Conservation (phyloP, 2,329 filamentous ascomycete genomes). For the Aspergillus tanneri region DNA sequence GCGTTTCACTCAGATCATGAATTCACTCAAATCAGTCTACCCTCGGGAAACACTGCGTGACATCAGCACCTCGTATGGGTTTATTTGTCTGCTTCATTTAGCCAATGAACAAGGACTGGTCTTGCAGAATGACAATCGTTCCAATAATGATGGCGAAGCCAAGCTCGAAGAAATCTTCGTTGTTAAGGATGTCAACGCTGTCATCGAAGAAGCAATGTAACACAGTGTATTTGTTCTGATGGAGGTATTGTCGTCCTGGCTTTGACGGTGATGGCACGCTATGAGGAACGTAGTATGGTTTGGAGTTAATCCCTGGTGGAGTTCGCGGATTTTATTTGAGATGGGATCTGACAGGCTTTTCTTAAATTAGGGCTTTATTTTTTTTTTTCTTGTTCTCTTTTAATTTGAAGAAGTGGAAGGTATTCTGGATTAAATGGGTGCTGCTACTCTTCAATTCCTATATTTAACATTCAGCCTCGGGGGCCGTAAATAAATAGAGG, state of each 20-base stretch:
- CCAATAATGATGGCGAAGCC: slow-evolving; percentile 26
- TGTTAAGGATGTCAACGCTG: slow-evolving; percentile 39
- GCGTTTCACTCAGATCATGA: slow-evolving; percentile 90
- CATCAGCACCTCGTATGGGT: slow-evolving; percentile 90
- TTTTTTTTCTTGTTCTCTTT: slow-evolving; percentile 1
- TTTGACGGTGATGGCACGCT: slow-evolving; percentile 4
- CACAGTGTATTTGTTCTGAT: slow-evolving; percentile 2
- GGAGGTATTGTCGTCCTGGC: slow-evolving; percentile 8
- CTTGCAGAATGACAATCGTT: slow-evolving; percentile 62
- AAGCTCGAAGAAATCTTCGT: slow-evolving; percentile 49
- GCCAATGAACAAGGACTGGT: slow-evolving; percentile 89
- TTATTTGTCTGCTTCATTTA: slow-evolving; percentile 87
- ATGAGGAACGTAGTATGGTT: slow-evolving; percentile 16
- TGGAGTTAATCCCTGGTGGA: slow-evolving; percentile 14
- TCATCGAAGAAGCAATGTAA: slow-evolving; percentile 38
- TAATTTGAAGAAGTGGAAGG: no score
- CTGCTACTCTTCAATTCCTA: no score
- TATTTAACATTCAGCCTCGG: neutral
- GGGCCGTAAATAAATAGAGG: neutral
- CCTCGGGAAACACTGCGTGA: slow-evolving; percentile 83
- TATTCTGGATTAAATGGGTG: no score
- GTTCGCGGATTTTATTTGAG: slow-evolving; percentile 16
- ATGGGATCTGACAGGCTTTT: neutral
- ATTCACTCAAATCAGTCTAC: slow-evolving; percentile 81
- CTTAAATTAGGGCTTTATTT: neutral